Evolutionary conservation across 306 rosid species (phyloP), one percentile per base, ranked within the genome.

Genomic region (Lathyrus sativus): DNA sequence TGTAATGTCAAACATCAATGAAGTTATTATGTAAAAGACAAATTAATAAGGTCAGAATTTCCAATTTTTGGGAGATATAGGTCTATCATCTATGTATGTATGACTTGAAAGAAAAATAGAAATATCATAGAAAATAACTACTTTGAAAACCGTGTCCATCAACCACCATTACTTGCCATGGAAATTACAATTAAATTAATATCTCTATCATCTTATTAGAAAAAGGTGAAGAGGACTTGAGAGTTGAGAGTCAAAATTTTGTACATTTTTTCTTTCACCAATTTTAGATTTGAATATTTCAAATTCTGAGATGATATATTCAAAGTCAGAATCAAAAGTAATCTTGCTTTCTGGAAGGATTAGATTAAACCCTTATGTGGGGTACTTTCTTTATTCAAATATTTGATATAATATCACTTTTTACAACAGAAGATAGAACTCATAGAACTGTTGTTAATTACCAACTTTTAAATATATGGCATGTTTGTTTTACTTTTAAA

Each of bases 71-170:
- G 68, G 77, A 33, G 73, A 73, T 65, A 19, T 65, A 19, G 78
- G 74, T 81, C 51, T 33, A 46, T 33, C 46, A 49, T 55, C 51
- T 45, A 55, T 18, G 11, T 55, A 72, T 18, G 13, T 53, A 33
- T 59, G 81, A 63, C 76, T 76, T 56, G 18, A 11, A 33, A 15
- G 12, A 38, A 26, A 60, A 62, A 64, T 41, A 11, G 76, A 81
- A 81, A 72, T 60, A 44, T 74, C 78, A 37, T 33, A 38, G 77
- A 78, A 75, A 78, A 11, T 11, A 74, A 74, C 51, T 22, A 31
- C 24, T 62, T 86, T 71, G 78, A 78, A 80, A 78, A 31, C 46
- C 51, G 75, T 70, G 62, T 41, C 45, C 39, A 65, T 70, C 76
- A 35, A 24, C 74, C 9, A 39, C 64, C 45, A 29, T 68, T 41